These are phyloP conservation scores for Ceratorhiza oryzae-sativae DNA, from an alignment of 1,284 basidiomycete genomes.

Conservation along the genomic window DNA sequence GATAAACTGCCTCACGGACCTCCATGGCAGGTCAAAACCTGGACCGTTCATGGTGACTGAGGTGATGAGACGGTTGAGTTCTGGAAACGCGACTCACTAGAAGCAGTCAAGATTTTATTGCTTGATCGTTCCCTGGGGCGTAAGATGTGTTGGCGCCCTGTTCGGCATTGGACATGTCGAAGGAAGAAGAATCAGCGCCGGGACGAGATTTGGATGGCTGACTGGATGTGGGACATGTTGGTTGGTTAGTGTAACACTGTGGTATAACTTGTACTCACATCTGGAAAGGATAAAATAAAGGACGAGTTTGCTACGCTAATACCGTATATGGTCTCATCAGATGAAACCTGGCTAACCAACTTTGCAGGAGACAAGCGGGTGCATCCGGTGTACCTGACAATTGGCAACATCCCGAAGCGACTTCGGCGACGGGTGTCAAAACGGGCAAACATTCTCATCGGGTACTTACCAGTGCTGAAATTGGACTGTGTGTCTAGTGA, in stretches of 20 bases:
- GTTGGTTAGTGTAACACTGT: neutral
- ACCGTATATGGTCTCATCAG: constrained; percentile 37
- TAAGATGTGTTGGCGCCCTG: constrained; percentile 23
- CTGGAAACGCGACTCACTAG: constrained; percentile 50
- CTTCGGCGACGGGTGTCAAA: constrained; percentile 16
- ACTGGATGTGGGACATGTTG: constrained; percentile 38
- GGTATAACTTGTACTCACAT: neutral
- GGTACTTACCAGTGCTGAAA: constrained; percentile 32
- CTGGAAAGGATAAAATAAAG: constrained; percentile 15
- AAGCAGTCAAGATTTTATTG: constrained; percentile 48
- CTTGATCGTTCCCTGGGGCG: constrained; percentile 22
- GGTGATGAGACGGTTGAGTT: constrained; percentile 47
- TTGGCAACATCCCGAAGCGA: constrained; percentile 41
- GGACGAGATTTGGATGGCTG: constrained; percentile 36
- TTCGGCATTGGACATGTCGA: neutral
- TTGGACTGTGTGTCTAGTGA: neutral
- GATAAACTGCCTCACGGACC: constrained; percentile 17
- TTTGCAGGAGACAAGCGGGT: constrained; percentile 38
- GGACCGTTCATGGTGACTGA: constrained; percentile 42
- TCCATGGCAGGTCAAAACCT: neutral
- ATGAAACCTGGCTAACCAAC: constrained; percentile 37
- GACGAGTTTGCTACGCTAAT: constrained; percentile 23
- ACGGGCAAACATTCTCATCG: constrained; percentile 37
- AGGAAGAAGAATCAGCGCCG: neutral
- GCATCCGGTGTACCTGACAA: constrained; percentile 40